Evolutionary conservation across 371 early-diverging fungal species (phyloP), one percentile per base, ranked within the genome.

Genomic region (Rhizopus stolonifer): DNA sequence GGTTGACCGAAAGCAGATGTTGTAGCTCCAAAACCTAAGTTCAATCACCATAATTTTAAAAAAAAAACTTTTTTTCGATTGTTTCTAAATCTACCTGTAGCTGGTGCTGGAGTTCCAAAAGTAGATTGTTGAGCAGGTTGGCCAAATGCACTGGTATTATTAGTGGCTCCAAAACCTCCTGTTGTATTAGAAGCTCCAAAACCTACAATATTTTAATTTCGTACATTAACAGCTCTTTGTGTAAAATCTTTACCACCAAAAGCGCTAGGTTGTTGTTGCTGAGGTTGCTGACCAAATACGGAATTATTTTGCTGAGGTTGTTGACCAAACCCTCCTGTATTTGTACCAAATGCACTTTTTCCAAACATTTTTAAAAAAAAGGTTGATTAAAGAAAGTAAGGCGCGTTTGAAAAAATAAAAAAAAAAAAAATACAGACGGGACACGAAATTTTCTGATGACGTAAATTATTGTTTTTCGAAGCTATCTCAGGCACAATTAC

Each of bases 291-390:
- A 5, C 77, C 77, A 56, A 77, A 77, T 7, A 71, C 69, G 33
- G 82, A 74, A 52, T 67, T 64, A 47, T 75, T 58, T 60, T 79
- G 75, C 24, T 69, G 74, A 10, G 67, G 81, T 49, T 78, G 87
- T 34, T 80, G 83, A 21, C 85, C 85, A 56, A 84, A 84, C 42
- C 74, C 80, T 44, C 67, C 63, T 46, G 54, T 50, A 47, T 42
- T 9, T 24, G 56, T 50, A 31, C 74, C 75, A 54, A 77, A 77
- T 21, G 69, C 60, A 45, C 67, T 64, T 58, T 65, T 71, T 40
- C 71, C 71, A 67, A 77, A 77, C 75, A 74, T 74, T 18, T 44
- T 48, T 18, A 15, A 46, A 54, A 47, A 47, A 39, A 55, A 40
- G 25, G 14, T 15, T 26, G 22, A 36, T 29, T 15, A 39, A 26